Base-by-base conservation (phyloP, 2,329 filamentous ascomycete genomes). In the Pyricularia grisea region DNA sequence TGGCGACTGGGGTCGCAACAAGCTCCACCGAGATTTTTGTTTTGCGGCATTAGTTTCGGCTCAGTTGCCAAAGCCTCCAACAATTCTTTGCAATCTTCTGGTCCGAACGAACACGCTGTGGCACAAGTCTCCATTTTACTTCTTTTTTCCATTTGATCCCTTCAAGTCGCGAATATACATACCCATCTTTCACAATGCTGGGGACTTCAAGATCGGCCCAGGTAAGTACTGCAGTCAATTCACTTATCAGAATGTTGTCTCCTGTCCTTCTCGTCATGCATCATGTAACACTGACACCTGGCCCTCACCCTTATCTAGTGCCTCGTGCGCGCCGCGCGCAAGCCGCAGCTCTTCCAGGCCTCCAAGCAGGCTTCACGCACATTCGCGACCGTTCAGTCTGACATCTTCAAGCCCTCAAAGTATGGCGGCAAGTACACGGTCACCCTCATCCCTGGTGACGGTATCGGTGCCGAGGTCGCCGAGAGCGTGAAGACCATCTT, bases 381-480 rank as follows among this genome's bases (percentile, higher is more conserved):
- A 76, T 90, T 93, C 80, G 92, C 93, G 76, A 97, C 92, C 73
- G 85, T 97, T 76, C 89, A 93, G 82, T 91, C 91, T 80, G 95
- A 98, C 82, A 94, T 98, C 83, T 97, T 98, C 88, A 97, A 97
- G 88, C 94, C 94, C 76, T 93, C 94, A 84, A 95, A 98, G 87
- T 98, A 94, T 81, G 95, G 95, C 81, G 93, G 94, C 84, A 99
- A 98, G 86, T 99, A 98, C 88, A 99, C 95, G 55, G 94, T 97
- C 76, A 97, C 94, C 73, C 87, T 99, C 78, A 98, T 99, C 80
- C 95, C 95, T 81, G 95, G 94, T 88, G 95, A 99, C 78, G 95
- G 95, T 85, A 97, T 99, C 80, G 95, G 95, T 81, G 92, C 93
- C 81, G 95, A 99, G 84, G 94, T 98, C 72, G 93, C 94, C 76